Evolutionary conservation across 805 yeast genomes (phyloP).

Genomic region (Ogataea saltuana): DNA sequence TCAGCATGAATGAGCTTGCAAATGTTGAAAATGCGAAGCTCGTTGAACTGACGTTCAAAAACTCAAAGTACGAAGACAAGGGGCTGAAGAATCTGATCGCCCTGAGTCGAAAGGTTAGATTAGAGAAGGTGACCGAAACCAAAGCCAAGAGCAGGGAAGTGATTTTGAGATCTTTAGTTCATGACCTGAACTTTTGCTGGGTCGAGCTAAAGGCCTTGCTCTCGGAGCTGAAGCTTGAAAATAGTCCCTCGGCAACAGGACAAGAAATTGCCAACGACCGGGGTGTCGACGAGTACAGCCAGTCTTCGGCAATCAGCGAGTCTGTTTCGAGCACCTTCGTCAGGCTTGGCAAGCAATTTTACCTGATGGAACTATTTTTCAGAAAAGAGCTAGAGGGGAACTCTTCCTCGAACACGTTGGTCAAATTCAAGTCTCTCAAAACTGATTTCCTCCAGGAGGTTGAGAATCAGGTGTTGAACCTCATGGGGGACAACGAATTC

Average conservation of each 20-base stretch:
- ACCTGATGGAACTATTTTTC: slow-evolving; percentile 27
- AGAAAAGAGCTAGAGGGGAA: slow-evolving; percentile 14
- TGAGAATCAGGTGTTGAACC: slow-evolving; percentile 19
- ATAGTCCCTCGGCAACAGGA: background rate
- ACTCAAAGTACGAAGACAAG: slow-evolving; percentile 30
- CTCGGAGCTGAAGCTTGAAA: slow-evolving; percentile 9
- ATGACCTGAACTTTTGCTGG: slow-evolving; percentile 27
- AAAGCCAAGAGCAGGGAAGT: slow-evolving; percentile 20
- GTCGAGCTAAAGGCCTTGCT: slow-evolving; percentile 17
- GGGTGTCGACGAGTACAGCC: slow-evolving; percentile 7
- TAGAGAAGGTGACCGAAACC: slow-evolving; percentile 7
- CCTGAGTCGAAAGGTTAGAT: slow-evolving; percentile 18
- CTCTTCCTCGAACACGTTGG: slow-evolving; percentile 12
- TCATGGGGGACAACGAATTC: slow-evolving; percentile 32
- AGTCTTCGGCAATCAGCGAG: slow-evolving; percentile 14
- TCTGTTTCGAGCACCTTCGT: slow-evolving; percentile 22
- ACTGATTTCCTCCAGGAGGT: slow-evolving; percentile 21
- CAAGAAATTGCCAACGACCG: slow-evolving; percentile 1
- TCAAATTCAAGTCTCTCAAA: slow-evolving; percentile 24
- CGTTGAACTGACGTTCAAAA: slow-evolving; percentile 31
- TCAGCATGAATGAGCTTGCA: slow-evolving; percentile 35
- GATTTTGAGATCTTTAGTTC: slow-evolving; percentile 29
- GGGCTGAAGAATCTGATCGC: slow-evolving; percentile 23
- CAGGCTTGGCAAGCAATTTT: slow-evolving; percentile 28
- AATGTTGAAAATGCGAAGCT: slow-evolving; percentile 28